phyloP scores from a whole-genome alignment of 2,329 filamentous ascomycete genomes.

The Trichoderma simmonsii region DNA sequence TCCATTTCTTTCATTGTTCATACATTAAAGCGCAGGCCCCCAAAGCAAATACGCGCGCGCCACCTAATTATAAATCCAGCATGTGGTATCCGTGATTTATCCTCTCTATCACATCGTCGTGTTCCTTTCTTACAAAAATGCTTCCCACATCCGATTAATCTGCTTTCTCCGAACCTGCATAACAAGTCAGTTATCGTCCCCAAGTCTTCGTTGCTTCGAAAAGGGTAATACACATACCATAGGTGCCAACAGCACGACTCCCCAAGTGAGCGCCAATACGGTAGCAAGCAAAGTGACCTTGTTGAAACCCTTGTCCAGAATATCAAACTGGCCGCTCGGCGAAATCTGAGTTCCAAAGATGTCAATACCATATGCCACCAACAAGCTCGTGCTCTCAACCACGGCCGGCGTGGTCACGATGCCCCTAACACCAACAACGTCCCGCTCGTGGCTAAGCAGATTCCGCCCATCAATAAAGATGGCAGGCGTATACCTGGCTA shows the following conservation, averaged over 20 bases:
- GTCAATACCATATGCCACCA: slow-evolving; percentile 86
- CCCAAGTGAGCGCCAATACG: slow-evolving; percentile 72
- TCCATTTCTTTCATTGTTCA: slow-evolving; percentile 8
- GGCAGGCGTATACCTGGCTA: slow-evolving; percentile 70
- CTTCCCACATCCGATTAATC: slow-evolving; percentile 62
- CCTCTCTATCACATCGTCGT: slow-evolving; percentile 18
- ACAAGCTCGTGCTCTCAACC: slow-evolving; percentile 86
- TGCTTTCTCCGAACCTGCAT: slow-evolving; percentile 60
- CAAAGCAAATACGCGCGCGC: not conserved
- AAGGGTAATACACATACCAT: slow-evolving; percentile 61
- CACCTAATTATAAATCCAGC: slow-evolving; percentile 4
- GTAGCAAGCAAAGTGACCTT: slow-evolving; percentile 82
- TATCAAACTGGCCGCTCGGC: slow-evolving; percentile 89
- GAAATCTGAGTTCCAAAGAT: slow-evolving; percentile 81
- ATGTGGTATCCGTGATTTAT: slow-evolving; percentile 11
- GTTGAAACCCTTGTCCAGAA: slow-evolving; percentile 90
- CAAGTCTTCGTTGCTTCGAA: not conserved
- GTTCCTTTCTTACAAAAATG: slow-evolving; percentile 29
- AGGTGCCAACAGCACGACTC: slow-evolving; percentile 75
- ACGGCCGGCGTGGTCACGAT: slow-evolving; percentile 74
- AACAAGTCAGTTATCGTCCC: slow-evolving; percentile 31
- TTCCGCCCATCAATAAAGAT: slow-evolving; percentile 82
- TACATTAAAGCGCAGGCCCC: slow-evolving; percentile 8
- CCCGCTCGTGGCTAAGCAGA: slow-evolving; percentile 76
- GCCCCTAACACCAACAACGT: slow-evolving; percentile 70